A percentile compares a stretch with the other conserved stretches of the same genome.
phyloP scores from a whole-genome alignment of 23 red algal genomes.

The Gracilaria domingensis region DNA sequence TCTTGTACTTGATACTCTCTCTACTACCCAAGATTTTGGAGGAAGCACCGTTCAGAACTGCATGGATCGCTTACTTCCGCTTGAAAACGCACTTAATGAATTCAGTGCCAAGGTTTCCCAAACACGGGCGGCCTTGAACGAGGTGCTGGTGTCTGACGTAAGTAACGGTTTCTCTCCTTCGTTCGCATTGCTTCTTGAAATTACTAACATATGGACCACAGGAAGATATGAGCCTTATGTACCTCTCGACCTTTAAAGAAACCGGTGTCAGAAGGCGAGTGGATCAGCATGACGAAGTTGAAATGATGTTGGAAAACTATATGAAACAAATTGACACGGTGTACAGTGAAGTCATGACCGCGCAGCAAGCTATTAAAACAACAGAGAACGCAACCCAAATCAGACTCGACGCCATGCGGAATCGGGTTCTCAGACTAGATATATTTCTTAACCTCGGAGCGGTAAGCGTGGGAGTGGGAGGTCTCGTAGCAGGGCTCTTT shows the following conservation, averaged over 20 bases:
- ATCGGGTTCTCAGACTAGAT: constrained; percentile 95
- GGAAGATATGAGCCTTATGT: constrained; percentile 99
- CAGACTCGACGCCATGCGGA: constrained; percentile 95
- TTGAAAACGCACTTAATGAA: constrained; percentile 96
- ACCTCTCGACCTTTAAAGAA: constrained; percentile 80
- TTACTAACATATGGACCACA: neutral
- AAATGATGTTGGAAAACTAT: constrained; percentile 99
- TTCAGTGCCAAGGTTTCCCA: constrained; percentile 71
- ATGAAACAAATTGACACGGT: constrained; percentile 97
- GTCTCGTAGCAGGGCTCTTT: constrained; percentile 86
- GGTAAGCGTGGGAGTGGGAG: constrained; percentile 84
- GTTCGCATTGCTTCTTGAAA: neutral
- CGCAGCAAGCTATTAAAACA: constrained; percentile 77
- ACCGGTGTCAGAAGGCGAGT: constrained; percentile 82
- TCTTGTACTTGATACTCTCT: constrained; percentile 81
- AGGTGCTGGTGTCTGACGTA: constrained; percentile 91
- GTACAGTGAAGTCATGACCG: constrained; percentile 76
- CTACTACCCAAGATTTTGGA: constrained; percentile 75
- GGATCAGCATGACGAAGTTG: constrained; percentile 98
- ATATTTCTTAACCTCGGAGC: constrained; percentile 95
- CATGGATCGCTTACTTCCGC: constrained; percentile 92
- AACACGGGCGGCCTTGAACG: constrained; percentile 85
- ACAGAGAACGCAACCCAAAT: constrained; percentile 99
- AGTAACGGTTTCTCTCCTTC: neutral
- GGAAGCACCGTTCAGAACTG: constrained; percentile 68